phyloP scores from a whole-genome alignment of 2,329 filamentous ascomycete species.

The Eutypa lata region DNA sequence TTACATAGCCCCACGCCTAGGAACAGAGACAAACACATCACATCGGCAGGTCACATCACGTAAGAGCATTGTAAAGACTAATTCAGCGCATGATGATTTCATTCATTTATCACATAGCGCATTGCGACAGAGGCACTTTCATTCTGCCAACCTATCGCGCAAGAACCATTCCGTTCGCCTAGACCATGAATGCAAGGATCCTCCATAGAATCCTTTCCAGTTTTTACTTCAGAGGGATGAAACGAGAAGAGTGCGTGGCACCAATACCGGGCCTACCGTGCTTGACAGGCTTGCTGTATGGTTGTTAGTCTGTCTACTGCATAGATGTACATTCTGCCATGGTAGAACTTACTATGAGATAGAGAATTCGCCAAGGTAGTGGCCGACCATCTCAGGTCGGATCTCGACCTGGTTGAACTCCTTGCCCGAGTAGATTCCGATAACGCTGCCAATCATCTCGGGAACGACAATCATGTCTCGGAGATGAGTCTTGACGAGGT shows the following conservation, averaged over 20 bases:
- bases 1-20: too few relatives aligned
- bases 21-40: too few relatives aligned
- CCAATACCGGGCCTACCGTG: slow-evolving; percentile 99
- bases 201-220: slow-evolving; percentile 38
- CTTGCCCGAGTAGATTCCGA: slow-evolving; percentile 99
- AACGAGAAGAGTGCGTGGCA: slow-evolving; percentile 99
- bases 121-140: slow-evolving; percentile 39
- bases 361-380: slow-evolving; percentile 99
- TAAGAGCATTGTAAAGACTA: too few relatives aligned
- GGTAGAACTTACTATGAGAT: slow-evolving; percentile 88
- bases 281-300: slow-evolving; percentile 93
- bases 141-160: slow-evolving; percentile 37
- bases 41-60: too few relatives aligned
- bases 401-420: slow-evolving; percentile 99
- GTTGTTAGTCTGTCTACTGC: slow-evolving; percentile 44
- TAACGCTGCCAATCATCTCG: slow-evolving; percentile 98
- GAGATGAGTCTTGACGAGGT: slow-evolving; percentile 98
- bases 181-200: slow-evolving; percentile 58
- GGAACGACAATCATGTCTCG: slow-evolving; percentile 99
- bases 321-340: neutral
- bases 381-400: slow-evolving; percentile 99
- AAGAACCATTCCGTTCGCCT: slow-evolving; percentile 57
- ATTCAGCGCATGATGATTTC: slow-evolving; percentile 33
- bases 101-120: slow-evolving; percentile 44
- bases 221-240: slow-evolving; percentile 99